Evolutionary conservation across 2,329 filamentous ascomycete genomes (phyloP).

Genomic region (Polytolypa hystricis): DNA sequence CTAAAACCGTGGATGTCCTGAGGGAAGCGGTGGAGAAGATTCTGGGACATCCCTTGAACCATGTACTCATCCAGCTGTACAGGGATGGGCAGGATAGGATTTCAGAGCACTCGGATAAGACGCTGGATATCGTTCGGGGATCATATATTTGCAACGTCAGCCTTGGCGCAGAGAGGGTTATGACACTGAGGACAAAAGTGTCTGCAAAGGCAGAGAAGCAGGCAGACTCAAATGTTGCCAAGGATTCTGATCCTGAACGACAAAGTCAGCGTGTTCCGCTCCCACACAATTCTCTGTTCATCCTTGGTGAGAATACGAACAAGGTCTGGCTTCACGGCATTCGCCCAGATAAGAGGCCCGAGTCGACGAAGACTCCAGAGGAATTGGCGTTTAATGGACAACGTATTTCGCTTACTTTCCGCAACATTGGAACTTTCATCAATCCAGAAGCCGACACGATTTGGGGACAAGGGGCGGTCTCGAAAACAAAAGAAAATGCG

Average conservation of each 20-base stretch:
- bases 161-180: conserved; percentile 80
- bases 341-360: conserved; percentile 66
- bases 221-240: conserved; percentile 10
- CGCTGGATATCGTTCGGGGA: conserved; percentile 70
- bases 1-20: conserved; percentile 58
- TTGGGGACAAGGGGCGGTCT: conserved; percentile 82
- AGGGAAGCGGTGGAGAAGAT: conserved; percentile 56
- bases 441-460: conserved; percentile 54
- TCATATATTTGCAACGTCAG: conserved; percentile 89
- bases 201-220: conserved; percentile 21
- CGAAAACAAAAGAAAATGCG: conserved; percentile 53
- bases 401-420: conserved; percentile 86
- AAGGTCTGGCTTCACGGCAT: conserved; percentile 87
- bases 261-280: conserved; percentile 58
- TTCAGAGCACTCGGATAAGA: conserved; percentile 94
- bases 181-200: conserved; percentile 68
- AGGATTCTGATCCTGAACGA: conserved; percentile 32
- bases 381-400: conserved; percentile 65
- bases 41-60: conserved; percentile 74
- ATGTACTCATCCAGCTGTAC: conserved; percentile 87
- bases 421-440: conserved; percentile 77
- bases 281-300: conserved; percentile 80
- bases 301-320: conserved; percentile 73
- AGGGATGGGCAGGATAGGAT: conserved; percentile 85
- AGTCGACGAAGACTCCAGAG: conserved; percentile 52